phyloP scores from a whole-genome alignment of 75 land plant species.

The Pinus albicaulis region DNA sequence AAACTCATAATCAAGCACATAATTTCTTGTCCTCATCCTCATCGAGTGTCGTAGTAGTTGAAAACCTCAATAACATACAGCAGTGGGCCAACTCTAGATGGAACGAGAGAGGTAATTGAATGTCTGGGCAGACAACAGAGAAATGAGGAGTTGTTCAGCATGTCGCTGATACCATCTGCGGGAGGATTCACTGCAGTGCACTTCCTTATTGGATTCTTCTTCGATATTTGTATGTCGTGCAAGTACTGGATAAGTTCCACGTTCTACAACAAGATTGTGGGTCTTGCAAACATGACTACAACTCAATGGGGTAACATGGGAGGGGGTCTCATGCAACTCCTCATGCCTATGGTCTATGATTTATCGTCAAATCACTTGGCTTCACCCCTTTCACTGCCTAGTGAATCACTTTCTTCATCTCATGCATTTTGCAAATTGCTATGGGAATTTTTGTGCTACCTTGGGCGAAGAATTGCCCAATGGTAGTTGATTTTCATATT shows the following conservation, averaged over 20 bases:
- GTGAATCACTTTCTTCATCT: slow-evolving; percentile 73
- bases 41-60: too few relatives aligned
- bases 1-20: too few relatives aligned
- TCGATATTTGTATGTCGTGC: slow-evolving; percentile 73
- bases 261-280: slow-evolving; percentile 59
- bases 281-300: slow-evolving; percentile 57
- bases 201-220: slow-evolving; percentile 70
- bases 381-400: slow-evolving; percentile 48
- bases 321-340: slow-evolving; percentile 67
- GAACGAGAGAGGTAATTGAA: too few relatives aligned
- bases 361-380: slow-evolving; percentile 14
- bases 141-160: too few relatives aligned
- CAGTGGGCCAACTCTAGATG: too few relatives aligned
- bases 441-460: slow-evolving; percentile 38
- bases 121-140: too few relatives aligned
- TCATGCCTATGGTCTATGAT: slow-evolving; percentile 55
- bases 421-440: slow-evolving; percentile 44
- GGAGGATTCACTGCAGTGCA: too few relatives aligned
- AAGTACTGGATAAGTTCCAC: slow-evolving; percentile 89
- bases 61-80: too few relatives aligned
- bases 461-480: slow-evolving; percentile 62
- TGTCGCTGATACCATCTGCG: too few relatives aligned
- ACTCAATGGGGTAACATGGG: slow-evolving; percentile 81
- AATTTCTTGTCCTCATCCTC: too few relatives aligned
- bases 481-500: too few relatives aligned